Base-by-base conservation (phyloP, 768 basidiomycete species). In the Lyophyllum atratum region DNA sequence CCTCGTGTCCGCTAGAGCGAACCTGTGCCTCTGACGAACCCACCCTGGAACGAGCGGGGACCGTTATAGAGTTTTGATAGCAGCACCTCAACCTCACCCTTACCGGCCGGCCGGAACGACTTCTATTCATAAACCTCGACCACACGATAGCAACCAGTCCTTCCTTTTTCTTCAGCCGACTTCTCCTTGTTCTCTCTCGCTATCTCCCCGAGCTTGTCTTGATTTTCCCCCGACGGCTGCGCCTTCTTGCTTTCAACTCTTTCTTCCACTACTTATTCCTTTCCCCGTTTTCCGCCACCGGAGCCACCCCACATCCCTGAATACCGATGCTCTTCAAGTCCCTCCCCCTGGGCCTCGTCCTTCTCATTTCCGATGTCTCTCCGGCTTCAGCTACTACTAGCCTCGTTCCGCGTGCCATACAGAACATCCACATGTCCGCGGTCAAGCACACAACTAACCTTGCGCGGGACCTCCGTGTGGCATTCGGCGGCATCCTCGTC, bases 401-500 rank as follows among this genome's bases (percentile, higher is more conserved):
- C 25, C 67, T 80, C 49, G 58, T 80, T 64, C 72, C 72, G 62
- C 72, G 80, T 63, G 74, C 77, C 51, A 63, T 83, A 19, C 72
- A 76, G 48, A 76, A 71, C 29, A 76, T 80, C 29, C 88, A 87
- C 66, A 75, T 73, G 26, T 74, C 76, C 56, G 87, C 88, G 28
- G 68, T 80, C 43, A 79, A 76, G 54, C 83, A 82, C 55, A 90
- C 87, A 40, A 79, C 81, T 46, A 79, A 71, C 53, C 75, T 92
- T 26, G 87, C 89, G 17, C 79, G 78, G 54, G 90, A 92, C 69
- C 76, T 92, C 54, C 86, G 89, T 26, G 65, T 85, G 31, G 86
- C 86, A 12, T 84, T 92, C 64, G 72, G 79, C 21, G 76, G 80
- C 22, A 72, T 87, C 24, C 74, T 86, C 11, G 72, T 79, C 28